phyloP scores from a whole-genome alignment of 345 rosid genomes.

The Sisymbrium altissimum region DNA sequence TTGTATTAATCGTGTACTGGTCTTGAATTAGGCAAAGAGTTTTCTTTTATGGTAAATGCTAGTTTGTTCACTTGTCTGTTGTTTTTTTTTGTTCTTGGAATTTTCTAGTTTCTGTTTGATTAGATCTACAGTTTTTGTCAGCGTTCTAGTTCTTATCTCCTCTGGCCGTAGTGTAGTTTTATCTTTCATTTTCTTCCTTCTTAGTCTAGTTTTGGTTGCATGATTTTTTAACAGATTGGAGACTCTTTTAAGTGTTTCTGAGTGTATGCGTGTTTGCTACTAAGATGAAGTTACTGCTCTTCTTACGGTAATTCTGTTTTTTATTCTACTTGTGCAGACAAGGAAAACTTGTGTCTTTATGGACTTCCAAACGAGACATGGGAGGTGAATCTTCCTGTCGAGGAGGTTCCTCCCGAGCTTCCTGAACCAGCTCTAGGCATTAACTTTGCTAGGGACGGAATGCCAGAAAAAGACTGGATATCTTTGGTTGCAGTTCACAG shows the following conservation, averaged over 20 bases:
- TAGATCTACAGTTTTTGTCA: not conserved
- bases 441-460: conserved; percentile 97
- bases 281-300: conserved; percentile 3
- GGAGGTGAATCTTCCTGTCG: conserved; percentile 98
- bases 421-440: conserved; percentile 98
- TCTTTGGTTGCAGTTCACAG: conserved; percentile 96
- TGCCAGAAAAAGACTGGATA: conserved; percentile 97
- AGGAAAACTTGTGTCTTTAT: conserved; percentile 91
- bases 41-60: not conserved
- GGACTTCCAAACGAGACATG: conserved; percentile 97
- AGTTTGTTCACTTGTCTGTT: not conserved
- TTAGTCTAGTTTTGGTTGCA: not conserved
- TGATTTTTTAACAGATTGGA: not conserved
- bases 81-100: not conserved
- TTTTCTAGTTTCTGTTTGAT: not conserved
- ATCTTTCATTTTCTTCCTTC: not conserved
- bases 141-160: not conserved
- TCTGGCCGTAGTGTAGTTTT: not conserved
- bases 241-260: not conserved
- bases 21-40: not conserved
- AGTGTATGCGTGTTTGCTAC: not conserved
- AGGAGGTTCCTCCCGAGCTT: conserved; percentile 99
- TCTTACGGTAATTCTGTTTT: not conserved
- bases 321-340: conserved; percentile 51
- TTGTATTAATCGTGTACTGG: not conserved